Conservation (phyloP, 345 rosid species). For the Laguncularia racemosa region DNA sequence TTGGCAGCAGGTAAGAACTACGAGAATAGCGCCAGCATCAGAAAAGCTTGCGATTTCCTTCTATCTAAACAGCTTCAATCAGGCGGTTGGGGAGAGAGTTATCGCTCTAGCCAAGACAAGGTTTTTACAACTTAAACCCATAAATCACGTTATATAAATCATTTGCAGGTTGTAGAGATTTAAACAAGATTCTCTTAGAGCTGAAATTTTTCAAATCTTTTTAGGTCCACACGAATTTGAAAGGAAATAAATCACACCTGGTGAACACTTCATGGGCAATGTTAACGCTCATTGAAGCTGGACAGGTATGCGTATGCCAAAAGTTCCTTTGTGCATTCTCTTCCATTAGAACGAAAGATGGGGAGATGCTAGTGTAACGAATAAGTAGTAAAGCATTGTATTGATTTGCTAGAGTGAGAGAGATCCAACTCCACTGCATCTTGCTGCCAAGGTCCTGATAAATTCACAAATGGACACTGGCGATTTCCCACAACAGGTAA, state of each 20-base stretch:
- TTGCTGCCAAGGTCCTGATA: slow-evolving; percentile 39
- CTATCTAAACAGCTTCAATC: slow-evolving; percentile 43
- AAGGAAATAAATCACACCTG: slow-evolving; percentile 32
- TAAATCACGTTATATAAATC: too few relatives aligned
- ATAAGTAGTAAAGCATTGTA: not conserved
- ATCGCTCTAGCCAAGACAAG: slow-evolving; percentile 51
- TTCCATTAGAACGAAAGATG: too few relatives aligned
- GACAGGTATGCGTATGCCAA: too few relatives aligned
- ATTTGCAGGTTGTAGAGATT: too few relatives aligned
- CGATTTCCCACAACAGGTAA: slow-evolving; percentile 67
- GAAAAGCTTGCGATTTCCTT: slow-evolving; percentile 51
- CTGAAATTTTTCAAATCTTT: not conserved
- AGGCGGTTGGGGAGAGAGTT: slow-evolving; percentile 82
- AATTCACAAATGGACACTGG: slow-evolving; percentile 56
- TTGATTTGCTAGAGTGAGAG: slow-evolving; percentile 26
- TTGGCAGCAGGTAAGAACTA: slow-evolving; percentile 38
- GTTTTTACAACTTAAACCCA: slow-evolving; percentile 14
- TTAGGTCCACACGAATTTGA: slow-evolving; percentile 45
- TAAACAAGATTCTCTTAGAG: too few relatives aligned
- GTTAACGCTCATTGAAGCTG: slow-evolving; percentile 56
- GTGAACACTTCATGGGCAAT: slow-evolving; percentile 80
- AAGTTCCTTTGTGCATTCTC: too few relatives aligned
- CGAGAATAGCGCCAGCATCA: slow-evolving; percentile 21
- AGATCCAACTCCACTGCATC: slow-evolving; percentile 49
- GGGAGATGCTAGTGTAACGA: not conserved